phyloP scores from a whole-genome alignment of 495 filamentous ascomycete species.

The Aspergillus conjunctus region DNA sequence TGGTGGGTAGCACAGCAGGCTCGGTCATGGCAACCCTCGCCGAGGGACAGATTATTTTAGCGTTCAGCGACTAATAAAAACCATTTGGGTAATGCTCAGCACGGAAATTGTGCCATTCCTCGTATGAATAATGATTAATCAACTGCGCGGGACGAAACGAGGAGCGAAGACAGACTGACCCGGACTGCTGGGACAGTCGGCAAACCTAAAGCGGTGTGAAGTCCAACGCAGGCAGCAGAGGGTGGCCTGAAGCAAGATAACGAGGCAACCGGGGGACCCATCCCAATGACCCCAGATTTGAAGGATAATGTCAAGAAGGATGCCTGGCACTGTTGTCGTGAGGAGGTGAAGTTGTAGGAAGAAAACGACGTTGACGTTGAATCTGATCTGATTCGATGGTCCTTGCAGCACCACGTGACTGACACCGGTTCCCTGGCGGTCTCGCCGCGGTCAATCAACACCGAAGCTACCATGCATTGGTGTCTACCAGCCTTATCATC shows the following conservation, averaged over 20 bases:
- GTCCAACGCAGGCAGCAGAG: constrained; percentile 14
- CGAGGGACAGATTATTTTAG: neutral
- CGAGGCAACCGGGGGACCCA: neutral
- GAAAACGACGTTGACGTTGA: no score
- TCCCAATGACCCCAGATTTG: no score
- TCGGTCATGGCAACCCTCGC: no score
- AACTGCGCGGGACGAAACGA: constrained; percentile 19
- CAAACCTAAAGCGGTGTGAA: constrained; percentile 32
- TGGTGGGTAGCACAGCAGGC: no score
- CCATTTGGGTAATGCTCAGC: constrained; percentile 10
- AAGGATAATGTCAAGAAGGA: no score
- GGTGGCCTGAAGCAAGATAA: neutral
- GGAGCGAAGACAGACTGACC: constrained; percentile 20
- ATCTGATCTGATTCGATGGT: neutral
- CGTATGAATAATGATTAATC: constrained; percentile 17
- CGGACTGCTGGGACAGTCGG: constrained; percentile 30
- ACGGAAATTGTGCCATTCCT: constrained; percentile 20
- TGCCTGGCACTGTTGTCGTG: no score
- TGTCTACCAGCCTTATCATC: no score
- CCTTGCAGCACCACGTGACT: constrained; percentile 13
- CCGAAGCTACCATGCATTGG: no score
- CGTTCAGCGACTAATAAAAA: constrained; percentile 1
- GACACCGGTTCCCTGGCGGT: neutral
- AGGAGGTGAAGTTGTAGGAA: no score
- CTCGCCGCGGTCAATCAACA: no score